Conservation (phyloP, 2,329 filamentous ascomycete species). For the Teratosphaeria epicoccoides region DNA sequence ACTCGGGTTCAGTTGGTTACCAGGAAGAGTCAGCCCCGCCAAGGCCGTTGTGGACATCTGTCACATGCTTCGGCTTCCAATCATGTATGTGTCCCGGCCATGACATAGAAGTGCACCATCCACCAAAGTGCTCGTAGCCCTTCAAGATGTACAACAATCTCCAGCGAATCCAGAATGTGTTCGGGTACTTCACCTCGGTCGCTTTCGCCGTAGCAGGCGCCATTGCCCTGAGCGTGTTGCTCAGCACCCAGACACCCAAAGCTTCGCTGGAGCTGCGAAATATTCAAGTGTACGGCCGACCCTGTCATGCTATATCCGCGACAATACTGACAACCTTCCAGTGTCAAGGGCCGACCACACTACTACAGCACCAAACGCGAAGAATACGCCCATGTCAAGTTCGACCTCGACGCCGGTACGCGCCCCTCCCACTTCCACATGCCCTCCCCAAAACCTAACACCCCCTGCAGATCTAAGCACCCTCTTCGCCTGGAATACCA, state of each 20-base stretch:
- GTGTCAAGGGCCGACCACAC: constrained; percentile 82
- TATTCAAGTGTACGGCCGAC: constrained; percentile 64
- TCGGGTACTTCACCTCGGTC: constrained; percentile 96
- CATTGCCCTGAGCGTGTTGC: constrained; percentile 70
- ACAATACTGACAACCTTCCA: constrained; percentile 35
- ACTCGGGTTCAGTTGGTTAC: too few species aligned
- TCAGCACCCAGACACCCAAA: constrained; percentile 56
- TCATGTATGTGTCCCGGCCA: background rate
- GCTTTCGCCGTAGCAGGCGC: constrained; percentile 69
- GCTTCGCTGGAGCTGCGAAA: constrained; percentile 58
- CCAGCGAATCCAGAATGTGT: constrained; percentile 79
- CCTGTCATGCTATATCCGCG: background rate
- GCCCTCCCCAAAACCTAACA: background rate
- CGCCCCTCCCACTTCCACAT: background rate
- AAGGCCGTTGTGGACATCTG: background rate
- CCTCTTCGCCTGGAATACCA: constrained; percentile 99
- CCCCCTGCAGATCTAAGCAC: constrained; percentile 58
- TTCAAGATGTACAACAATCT: constrained; percentile 72
- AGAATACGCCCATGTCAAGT: constrained; percentile 90
- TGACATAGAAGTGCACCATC: background rate
- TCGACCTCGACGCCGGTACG: constrained; percentile 71
- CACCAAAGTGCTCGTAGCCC: background rate
- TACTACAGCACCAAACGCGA: constrained; percentile 90
- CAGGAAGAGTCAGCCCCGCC: background rate
- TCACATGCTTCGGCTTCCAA: background rate